These are phyloP conservation scores for Gossypium ekmanianum DNA, from an alignment of 345 rosid species.

Conservation along the genomic window DNA sequence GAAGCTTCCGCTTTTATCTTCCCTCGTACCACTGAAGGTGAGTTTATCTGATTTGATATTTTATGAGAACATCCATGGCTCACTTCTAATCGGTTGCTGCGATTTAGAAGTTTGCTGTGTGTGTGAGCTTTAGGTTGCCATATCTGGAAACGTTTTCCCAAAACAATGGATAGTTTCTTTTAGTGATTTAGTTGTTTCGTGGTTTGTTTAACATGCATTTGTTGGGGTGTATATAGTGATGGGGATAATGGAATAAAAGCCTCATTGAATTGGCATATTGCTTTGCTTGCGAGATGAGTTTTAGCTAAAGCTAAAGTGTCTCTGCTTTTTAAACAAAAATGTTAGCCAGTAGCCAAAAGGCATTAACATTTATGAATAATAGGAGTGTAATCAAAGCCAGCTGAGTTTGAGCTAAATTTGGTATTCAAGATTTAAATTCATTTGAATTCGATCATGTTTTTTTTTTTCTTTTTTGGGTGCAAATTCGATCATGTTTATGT, in stretches of 20 bases:
- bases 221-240: conserved; percentile 20
- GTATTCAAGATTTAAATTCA: too few relatives aligned
- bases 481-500: too few relatives aligned
- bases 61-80: conserved; percentile 25
- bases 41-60: too few relatives aligned
- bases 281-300: conserved; percentile 23
- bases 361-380: not conserved
- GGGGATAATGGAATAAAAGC: conserved; percentile 8
- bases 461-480: too few relatives aligned
- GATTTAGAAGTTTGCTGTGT: not conserved
- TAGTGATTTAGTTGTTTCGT: not conserved
- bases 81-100: conserved; percentile 13
- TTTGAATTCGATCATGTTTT: too few relatives aligned
- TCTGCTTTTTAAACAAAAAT: not conserved
- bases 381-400: not conserved
- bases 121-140: conserved; percentile 7
- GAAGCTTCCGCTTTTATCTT: too few relatives aligned
- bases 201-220: not conserved
- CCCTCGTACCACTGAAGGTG: too few relatives aligned
- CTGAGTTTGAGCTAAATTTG: too few relatives aligned
- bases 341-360: not conserved
- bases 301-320: conserved; percentile 18
- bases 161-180: not conserved
- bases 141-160: too few relatives aligned
- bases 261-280: conserved; percentile 17